Evolutionary conservation across 345 rosid species (phyloP), one percentile per base, ranked within the genome.

Genomic region (Reutealis trisperma): DNA sequence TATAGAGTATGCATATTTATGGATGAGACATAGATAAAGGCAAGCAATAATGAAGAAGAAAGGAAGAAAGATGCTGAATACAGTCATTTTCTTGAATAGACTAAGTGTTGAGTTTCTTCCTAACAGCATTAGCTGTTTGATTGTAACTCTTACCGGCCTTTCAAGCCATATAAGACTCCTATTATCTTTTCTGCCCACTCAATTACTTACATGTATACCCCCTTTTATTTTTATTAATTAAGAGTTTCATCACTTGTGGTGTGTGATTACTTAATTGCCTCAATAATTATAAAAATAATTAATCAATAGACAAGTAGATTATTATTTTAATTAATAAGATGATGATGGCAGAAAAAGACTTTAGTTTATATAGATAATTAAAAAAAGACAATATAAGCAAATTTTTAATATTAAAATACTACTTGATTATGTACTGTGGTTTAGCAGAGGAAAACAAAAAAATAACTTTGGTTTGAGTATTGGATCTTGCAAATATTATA

Each of bases 41-140:
- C 0, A 5, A 30, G 51, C 62, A 51, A 65, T 55, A 64, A 66
- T 79, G 27, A 61, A 78, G 70, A 42, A 32, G 58, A 32, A 77
- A 47, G 42, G 25, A 27, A 45, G 37, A 21, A 44, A 47, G 24
- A 3, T 66, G 52, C 30, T 2, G 14, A 25, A 19, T 3, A 0
- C 3, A 3, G 88, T 80, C 88, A 63, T 84, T 86, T 79, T 88
- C 86, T 41, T 59, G 62, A 67, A 55, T 63, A 76, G 81, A 63
- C 73, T 18, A 0, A 11, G 72, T 86, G 89, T 61, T 79, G 60
- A 70, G 77, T 72, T 86, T 74, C 77, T 77, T 77, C 79, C 85
- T 61, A 67, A 75, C 89, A 83, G 42, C 86, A 73, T 79, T 79
- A 71, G 85, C 63, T 83, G 83, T 81, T 79, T 71, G 90, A 86